Evolutionary conservation across 2,329 filamentous ascomycete genomes (phyloP).

Genomic region (Aureobasidium sp.): DNA sequence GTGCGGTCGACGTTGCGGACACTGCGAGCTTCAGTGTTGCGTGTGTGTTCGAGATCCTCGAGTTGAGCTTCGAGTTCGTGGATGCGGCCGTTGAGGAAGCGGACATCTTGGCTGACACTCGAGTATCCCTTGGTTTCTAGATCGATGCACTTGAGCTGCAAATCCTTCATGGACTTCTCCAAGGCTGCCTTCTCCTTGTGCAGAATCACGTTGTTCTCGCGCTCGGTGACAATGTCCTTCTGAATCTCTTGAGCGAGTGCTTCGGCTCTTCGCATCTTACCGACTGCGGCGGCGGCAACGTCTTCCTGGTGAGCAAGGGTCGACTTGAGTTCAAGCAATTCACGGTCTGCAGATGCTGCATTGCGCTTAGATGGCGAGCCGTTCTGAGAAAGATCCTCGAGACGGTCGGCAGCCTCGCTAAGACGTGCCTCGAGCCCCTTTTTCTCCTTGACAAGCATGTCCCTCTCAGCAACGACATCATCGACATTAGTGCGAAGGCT

Average conservation of each 20-base stretch:
- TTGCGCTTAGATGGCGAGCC: conserved; percentile 83
- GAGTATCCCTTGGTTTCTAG: conserved; percentile 96
- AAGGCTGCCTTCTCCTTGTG: conserved; percentile 85
- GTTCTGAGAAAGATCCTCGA: conserved; percentile 73
- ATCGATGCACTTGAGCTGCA: conserved; percentile 83
- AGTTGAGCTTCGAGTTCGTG: conserved; percentile 69
- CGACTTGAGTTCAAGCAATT: conserved; percentile 83
- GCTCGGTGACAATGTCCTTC: conserved; percentile 81
- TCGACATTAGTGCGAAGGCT: conserved; percentile 77
- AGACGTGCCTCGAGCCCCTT: conserved; percentile 77
- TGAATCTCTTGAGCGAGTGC: conserved; percentile 82
- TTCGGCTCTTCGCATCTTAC: conserved; percentile 95
- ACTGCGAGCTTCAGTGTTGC: conserved; percentile 74
- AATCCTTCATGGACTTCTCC: conserved; percentile 84
- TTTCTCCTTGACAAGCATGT: conserved; percentile 81
- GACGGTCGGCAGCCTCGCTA: conserved; percentile 76
- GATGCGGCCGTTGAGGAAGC: conserved; percentile 88
- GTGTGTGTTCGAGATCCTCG: conserved; percentile 74
- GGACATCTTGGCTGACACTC: conserved; percentile 86
- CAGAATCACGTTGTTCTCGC: conserved; percentile 71
- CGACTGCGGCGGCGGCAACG: conserved; percentile 80
- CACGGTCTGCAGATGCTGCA: conserved; percentile 79
- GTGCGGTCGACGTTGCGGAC: conserved; percentile 88
- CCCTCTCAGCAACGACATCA: conserved; percentile 77
- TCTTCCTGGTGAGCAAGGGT: conserved; percentile 89